phyloP scores from a whole-genome alignment of 2,329 filamentous ascomycete species.

The Verticillium nubilum region DNA sequence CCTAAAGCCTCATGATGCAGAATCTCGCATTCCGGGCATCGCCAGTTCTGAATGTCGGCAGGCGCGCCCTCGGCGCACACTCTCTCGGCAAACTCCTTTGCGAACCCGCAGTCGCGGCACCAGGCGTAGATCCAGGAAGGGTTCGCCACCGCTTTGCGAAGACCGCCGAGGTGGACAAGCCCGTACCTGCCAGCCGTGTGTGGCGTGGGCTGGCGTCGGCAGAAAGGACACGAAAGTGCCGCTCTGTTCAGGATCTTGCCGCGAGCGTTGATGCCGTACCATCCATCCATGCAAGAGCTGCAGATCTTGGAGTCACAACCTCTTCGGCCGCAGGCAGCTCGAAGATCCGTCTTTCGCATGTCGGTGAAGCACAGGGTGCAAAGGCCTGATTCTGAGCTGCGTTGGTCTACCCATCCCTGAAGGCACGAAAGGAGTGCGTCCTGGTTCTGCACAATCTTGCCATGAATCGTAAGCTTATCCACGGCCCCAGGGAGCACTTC shows the following conservation, averaged over 20 bases:
- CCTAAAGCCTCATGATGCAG: slow-evolving; percentile 7
- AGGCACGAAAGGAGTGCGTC: slow-evolving; percentile 27
- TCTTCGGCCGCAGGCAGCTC: slow-evolving; percentile 36
- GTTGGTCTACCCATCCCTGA: slow-evolving; percentile 27
- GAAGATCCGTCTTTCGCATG: slow-evolving; percentile 28
- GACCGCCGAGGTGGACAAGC: slow-evolving; percentile 29
- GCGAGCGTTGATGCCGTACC: slow-evolving; percentile 40
- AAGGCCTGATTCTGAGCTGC: slow-evolving; percentile 28
- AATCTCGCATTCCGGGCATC: slow-evolving; percentile 31
- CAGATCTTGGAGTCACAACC: slow-evolving; percentile 40
- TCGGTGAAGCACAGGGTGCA: slow-evolving; percentile 42
- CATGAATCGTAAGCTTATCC: slow-evolving; percentile 21
- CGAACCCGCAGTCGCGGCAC: slow-evolving; percentile 37
- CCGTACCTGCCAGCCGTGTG: slow-evolving; percentile 29
- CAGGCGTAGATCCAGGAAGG: slow-evolving; percentile 40
- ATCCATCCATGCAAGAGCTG: slow-evolving; percentile 28
- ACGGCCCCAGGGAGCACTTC: slow-evolving; percentile 22
- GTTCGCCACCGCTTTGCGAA: slow-evolving; percentile 32
- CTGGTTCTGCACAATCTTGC: slow-evolving; percentile 37
- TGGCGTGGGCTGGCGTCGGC: slow-evolving; percentile 34
- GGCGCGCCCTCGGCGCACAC: slow-evolving; percentile 36
- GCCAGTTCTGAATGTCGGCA: slow-evolving; percentile 29
- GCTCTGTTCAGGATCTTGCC: slow-evolving; percentile 40
- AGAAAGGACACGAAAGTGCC: slow-evolving; percentile 45
- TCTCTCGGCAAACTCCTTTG: slow-evolving; percentile 34